Evolutionary conservation across 257 asterid species (phyloP).

Genomic region (Cruciata laevipes): DNA sequence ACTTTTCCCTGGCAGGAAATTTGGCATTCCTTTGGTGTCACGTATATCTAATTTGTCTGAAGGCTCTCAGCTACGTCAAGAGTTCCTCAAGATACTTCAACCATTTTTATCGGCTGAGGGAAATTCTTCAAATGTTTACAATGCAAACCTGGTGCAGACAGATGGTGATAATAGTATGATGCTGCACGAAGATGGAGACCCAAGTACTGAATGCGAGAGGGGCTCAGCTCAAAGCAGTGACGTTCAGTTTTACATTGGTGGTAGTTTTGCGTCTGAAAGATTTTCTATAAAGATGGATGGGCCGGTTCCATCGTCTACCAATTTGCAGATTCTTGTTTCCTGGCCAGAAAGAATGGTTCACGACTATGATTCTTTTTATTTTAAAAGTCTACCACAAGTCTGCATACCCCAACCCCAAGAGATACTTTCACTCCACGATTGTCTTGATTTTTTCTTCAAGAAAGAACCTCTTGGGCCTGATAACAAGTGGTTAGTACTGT

Average conservation of each 20-base stretch:
- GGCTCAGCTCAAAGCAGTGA: conserved; percentile 17
- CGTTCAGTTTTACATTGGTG: conserved; percentile 30
- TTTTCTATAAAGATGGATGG: conserved; percentile 41
- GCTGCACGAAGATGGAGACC: conserved; percentile 22
- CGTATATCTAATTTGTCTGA: conserved; percentile 43
- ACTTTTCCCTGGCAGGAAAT: conserved; percentile 21
- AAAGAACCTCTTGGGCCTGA: conserved; percentile 87
- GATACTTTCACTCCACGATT: conserved; percentile 41
- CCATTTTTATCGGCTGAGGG: conserved; percentile 39
- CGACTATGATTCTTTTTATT: conserved; percentile 32
- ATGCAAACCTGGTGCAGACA: conserved; percentile 19
- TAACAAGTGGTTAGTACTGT: conserved; percentile 50
- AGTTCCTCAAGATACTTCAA: conserved; percentile 41
- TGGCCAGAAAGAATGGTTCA: conserved; percentile 52
- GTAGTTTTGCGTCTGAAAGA: not conserved
- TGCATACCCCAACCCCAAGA: conserved; percentile 28
- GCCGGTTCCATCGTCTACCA: conserved; percentile 26
- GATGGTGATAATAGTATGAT: conserved; percentile 25
- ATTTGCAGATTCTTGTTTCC: conserved; percentile 33
- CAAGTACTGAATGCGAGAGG: conserved; percentile 14
- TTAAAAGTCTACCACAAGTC: conserved; percentile 42
- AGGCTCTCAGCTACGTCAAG: conserved; percentile 44
- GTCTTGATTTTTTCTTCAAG: conserved; percentile 61
- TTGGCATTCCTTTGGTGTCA: conserved; percentile 59
- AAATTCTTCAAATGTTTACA: conserved; percentile 25